Base-by-base conservation (phyloP, 495 filamentous ascomycete genomes). In the Xylaria telfairii region DNA sequence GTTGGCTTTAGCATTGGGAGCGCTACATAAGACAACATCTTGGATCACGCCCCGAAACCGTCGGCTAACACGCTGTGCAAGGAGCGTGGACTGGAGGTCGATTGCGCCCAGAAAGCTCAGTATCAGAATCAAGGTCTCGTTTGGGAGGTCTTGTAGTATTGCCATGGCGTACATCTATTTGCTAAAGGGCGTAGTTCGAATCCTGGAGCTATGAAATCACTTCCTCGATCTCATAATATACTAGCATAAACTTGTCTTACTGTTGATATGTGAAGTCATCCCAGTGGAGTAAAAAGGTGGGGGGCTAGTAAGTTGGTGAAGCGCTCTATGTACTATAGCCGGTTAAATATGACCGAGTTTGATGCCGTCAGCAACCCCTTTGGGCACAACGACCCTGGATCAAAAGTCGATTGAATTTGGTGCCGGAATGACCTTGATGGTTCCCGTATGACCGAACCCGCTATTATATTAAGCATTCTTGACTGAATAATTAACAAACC, bases 31-130 rank as follows among this genome's bases (percentile, higher is more conserved):
- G 44, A 65, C 19, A 10, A 30, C 44, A 37, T 65, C 62, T 26
- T 65, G 44, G 19, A 65, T 47, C 30, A 65, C 19, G 19, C 15
- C 62, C 19, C 44, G 42, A 51, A 65, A 65, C 3, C 62, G 42
- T 19, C 44, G 32, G 62, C 44, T 65, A 1, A 65, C 62, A 19
- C 44, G 62, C 44, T 65, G 62, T 49, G 62, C 44, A 4, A 49
- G 62, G 42, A 65, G 21, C 44, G 62, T 49, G 62, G 62, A 47
- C 30, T 65, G 62, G 3, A 65, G 62, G 62, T 65, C 62, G 8
- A 65, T 30, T 17, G 44, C 44, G 44, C 28, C 19, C 21, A 65
- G 62, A 30, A 65, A 51, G 44, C 30, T 44, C 37, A 65, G 30
- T 19, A 65, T 65, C 19, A 65, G 62, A 17, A 65, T 65, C 30